phyloP scores from a whole-genome alignment of 2,329 filamentous ascomycete species.

The Penicillium concentricum region DNA sequence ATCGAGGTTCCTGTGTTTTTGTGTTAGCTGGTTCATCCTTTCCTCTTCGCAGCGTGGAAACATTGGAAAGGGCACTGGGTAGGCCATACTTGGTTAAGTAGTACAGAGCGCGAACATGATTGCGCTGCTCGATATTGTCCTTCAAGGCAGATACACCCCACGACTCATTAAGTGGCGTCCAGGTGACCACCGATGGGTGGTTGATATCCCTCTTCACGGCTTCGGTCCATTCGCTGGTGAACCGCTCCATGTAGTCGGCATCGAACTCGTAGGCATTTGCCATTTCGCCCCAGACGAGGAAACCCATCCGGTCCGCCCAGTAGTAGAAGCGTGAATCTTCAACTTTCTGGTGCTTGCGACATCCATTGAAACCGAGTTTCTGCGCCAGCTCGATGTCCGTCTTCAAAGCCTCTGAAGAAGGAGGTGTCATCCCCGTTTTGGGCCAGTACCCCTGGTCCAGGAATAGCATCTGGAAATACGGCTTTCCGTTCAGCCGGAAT shows the following conservation, averaged over 20 bases:
- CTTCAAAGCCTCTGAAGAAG: constrained; percentile 64
- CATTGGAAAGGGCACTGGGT: background rate
- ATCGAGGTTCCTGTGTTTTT: constrained; percentile 52
- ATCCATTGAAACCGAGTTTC: constrained; percentile 65
- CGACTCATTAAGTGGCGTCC: constrained; percentile 65
- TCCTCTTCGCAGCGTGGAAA: too few relatives aligned
- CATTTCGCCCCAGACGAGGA: constrained; percentile 71
- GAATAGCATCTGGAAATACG: constrained; percentile 65
- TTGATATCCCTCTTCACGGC: constrained; percentile 64
- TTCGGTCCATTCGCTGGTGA: constrained; percentile 65
- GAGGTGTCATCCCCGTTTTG: constrained; percentile 65
- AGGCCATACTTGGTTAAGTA: constrained; percentile 59
- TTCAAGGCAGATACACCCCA: constrained; percentile 65
- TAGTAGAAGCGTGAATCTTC: constrained; percentile 66
- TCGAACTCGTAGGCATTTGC: constrained; percentile 65
- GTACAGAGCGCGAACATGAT: constrained; percentile 64
- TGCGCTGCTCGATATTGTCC: constrained; percentile 57
- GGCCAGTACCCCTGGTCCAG: constrained; percentile 73
- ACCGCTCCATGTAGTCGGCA: constrained; percentile 57
- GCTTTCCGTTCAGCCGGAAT: constrained; percentile 65
- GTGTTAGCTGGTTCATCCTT: background rate
- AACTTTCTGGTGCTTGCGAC: constrained; percentile 68
- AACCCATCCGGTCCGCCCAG: constrained; percentile 64
- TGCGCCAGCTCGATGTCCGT: constrained; percentile 65
- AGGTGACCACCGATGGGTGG: constrained; percentile 62